Evolutionary conservation across 2,329 filamentous ascomycete species (phyloP).

Genomic region (Exophiala xenobiotica): DNA sequence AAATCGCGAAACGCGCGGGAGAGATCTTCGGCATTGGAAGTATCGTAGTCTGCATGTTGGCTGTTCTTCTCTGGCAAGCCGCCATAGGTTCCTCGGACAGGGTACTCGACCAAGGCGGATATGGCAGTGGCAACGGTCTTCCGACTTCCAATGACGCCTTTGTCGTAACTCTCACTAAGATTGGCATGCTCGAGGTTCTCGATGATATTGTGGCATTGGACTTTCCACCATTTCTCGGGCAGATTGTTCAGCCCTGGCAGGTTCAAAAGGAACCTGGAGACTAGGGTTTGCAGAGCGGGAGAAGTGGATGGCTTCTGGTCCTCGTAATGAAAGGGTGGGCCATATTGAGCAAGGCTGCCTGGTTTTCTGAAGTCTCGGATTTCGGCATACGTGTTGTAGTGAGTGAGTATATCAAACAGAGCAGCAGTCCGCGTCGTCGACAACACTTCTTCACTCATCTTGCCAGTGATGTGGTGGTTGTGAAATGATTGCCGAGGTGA

Average conservation of each 20-base stretch:
- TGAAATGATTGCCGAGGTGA: too few species aligned
- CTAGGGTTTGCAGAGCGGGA: constrained; percentile 67
- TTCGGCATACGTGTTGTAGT: constrained; percentile 60
- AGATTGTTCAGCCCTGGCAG: constrained; percentile 67
- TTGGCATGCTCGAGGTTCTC: constrained; percentile 64
- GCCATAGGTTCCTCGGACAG: constrained; percentile 65
- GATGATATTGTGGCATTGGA: constrained; percentile 61
- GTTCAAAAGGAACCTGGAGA: constrained; percentile 63
- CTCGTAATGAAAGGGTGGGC: constrained; percentile 61
- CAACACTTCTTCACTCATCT: constrained; percentile 33
- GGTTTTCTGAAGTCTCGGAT: constrained; percentile 70
- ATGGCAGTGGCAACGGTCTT: constrained; percentile 73
- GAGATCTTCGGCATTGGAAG: constrained; percentile 59
- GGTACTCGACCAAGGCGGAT: constrained; percentile 67
- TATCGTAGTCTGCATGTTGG: constrained; percentile 54
- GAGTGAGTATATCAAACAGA: constrained; percentile 55
- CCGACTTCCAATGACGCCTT: constrained; percentile 69
- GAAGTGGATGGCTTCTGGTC: constrained; percentile 48
- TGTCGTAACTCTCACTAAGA: constrained; percentile 79
- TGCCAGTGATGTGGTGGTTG: not conserved
- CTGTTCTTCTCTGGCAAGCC: constrained; percentile 50
- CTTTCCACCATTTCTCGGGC: constrained; percentile 63
- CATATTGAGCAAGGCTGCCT: constrained; percentile 64
- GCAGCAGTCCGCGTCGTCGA: constrained; percentile 49
- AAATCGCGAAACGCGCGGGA: constrained; percentile 65